A percentile compares a stretch with the other conserved stretches of the same genome.
phyloP scores from a whole-genome alignment of 2,329 filamentous ascomycete genomes.

The Aureobasidium pullulans region DNA sequence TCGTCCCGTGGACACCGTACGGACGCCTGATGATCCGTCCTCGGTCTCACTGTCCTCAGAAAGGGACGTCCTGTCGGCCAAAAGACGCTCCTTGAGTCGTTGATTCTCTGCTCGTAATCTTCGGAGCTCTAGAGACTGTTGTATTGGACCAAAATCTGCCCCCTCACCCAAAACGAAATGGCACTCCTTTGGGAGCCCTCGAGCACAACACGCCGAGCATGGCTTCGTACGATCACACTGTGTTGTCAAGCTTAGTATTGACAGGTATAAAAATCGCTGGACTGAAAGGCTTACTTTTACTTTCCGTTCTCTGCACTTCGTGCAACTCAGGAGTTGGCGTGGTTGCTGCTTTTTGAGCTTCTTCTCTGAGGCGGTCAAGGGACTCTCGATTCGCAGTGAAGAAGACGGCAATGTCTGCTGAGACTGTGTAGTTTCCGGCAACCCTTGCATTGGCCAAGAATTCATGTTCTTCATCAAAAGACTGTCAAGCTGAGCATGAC shows the following conservation, averaged over 20 bases:
- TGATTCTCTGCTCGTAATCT: slow-evolving; percentile 40
- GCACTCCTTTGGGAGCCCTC: slow-evolving; percentile 41
- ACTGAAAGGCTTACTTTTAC: slow-evolving; percentile 33
- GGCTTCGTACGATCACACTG: slow-evolving; percentile 44
- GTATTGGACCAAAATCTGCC: slow-evolving; percentile 39
- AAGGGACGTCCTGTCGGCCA: slow-evolving; percentile 22
- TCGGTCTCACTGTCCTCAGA: slow-evolving; percentile 33
- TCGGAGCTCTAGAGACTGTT: slow-evolving; percentile 41
- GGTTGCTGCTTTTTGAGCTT: slow-evolving; percentile 33
- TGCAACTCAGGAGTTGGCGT: slow-evolving; percentile 41
- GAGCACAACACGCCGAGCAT: slow-evolving; percentile 42
- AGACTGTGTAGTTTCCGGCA: neutral
- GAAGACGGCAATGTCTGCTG: slow-evolving; percentile 17
- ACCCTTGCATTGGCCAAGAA: neutral
- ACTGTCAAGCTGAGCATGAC: neutral
- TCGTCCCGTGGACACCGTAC: slow-evolving; percentile 20
- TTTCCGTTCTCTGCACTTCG: slow-evolving; percentile 42
- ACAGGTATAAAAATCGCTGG: neutral
- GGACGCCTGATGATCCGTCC: slow-evolving; percentile 20
- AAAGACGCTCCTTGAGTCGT: slow-evolving; percentile 36
- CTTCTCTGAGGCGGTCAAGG: slow-evolving; percentile 19
- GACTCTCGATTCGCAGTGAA: neutral
- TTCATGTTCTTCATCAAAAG: neutral
- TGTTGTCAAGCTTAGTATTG: slow-evolving; percentile 11
- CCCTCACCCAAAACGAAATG: slow-evolving; percentile 39